These are phyloP conservation scores for Alternaria rosae DNA, from an alignment of 2,329 filamentous ascomycete species.

Conservation along the genomic window DNA sequence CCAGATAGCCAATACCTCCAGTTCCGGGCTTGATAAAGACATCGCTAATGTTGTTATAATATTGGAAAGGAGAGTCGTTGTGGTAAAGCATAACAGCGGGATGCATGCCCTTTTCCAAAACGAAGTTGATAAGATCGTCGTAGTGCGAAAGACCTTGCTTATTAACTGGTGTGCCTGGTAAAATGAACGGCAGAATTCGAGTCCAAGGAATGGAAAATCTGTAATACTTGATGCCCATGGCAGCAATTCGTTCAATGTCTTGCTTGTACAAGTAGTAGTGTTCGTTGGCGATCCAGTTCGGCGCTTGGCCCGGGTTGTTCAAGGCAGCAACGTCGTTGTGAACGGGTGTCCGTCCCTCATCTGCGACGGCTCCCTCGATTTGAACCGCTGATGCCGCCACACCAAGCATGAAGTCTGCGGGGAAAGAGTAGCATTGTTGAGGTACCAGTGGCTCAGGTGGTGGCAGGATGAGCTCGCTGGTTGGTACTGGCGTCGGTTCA, in stretches of 20 bases:
- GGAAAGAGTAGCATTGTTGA: slow-evolving; percentile 60
- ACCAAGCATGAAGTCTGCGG: slow-evolving; percentile 53
- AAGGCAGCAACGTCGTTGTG: slow-evolving; percentile 28
- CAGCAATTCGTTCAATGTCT: slow-evolving; percentile 62
- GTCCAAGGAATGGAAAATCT: slow-evolving; percentile 63
- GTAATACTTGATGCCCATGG: slow-evolving; percentile 61
- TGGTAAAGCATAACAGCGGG: slow-evolving; percentile 60
- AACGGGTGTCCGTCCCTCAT: slow-evolving; percentile 37
- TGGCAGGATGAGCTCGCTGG: slow-evolving; percentile 63
- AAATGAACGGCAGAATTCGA: slow-evolving; percentile 61
- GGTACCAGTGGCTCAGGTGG: slow-evolving; percentile 61
- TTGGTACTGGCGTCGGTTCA: slow-evolving; percentile 62
- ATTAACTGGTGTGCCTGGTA: slow-evolving; percentile 61
- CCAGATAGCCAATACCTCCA: slow-evolving; percentile 39
- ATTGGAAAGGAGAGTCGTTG: slow-evolving; percentile 58
- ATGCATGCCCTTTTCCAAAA: slow-evolving; percentile 59
- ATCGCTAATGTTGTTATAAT: slow-evolving; percentile 49
- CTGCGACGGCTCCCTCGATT: slow-evolving; percentile 43
- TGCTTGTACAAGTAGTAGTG: slow-evolving; percentile 66
- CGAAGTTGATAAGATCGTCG: slow-evolving; percentile 61
- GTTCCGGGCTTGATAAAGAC: slow-evolving; percentile 26
- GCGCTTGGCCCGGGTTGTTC: slow-evolving; percentile 9
- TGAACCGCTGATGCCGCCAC: slow-evolving; percentile 39
- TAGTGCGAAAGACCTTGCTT: slow-evolving; percentile 61
- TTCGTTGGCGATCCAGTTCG: slow-evolving; percentile 53